Evolutionary conservation across 163 green algal genomes (phyloP), one percentile per base, ranked within the genome.

Genomic region (Prototheca cutis): DNA sequence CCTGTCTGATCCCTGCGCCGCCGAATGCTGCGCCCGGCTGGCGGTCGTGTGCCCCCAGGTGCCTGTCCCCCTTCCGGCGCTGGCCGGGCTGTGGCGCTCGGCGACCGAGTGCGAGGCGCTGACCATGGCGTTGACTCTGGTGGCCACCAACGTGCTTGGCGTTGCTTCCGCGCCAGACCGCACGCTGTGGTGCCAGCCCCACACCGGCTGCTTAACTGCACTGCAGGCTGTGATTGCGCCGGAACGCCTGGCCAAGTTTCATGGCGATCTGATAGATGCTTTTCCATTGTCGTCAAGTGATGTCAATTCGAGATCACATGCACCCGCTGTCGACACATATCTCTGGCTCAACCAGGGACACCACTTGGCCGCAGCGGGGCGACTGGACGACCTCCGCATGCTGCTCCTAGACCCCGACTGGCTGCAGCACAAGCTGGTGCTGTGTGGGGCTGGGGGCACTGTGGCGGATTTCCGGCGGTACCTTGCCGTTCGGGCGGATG

Each of bases 341-440:
- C 68, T 84, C 34, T 65, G 86, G 53, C 48, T 48, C 40, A 81
- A 82, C 48, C 51, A 88, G 23, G 76, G 75, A 5, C 74, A 90
- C 71, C 86, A 94, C 71, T 56, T 90, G 32, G 53, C 83, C 24
- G 72, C 61, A 1, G 76, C 72, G 4, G 70, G 69, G 30, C 61
- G 62, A 49, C 52, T 42, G 39, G 51, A 51, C 7, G 40, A 78
- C 33, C 68, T 86, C 42, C 55, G 58, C 19, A 40, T 18, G 25
- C 67, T 93, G 72, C 71, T 94, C 24, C 65, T 70, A 10, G 72
- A 84, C 47, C 78, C 84, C 1, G 53, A 54, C 28, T 94, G 85
- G 85, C 75, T 94, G 71, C 80, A 89, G 58, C 54, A 63, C 31
- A 93, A 93, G 77, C 73, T 95, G 70, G 73, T 79, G 54, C 72